Conservation (phyloP, 345 rosid genomes). For the Pugionium cornutum region DNA sequence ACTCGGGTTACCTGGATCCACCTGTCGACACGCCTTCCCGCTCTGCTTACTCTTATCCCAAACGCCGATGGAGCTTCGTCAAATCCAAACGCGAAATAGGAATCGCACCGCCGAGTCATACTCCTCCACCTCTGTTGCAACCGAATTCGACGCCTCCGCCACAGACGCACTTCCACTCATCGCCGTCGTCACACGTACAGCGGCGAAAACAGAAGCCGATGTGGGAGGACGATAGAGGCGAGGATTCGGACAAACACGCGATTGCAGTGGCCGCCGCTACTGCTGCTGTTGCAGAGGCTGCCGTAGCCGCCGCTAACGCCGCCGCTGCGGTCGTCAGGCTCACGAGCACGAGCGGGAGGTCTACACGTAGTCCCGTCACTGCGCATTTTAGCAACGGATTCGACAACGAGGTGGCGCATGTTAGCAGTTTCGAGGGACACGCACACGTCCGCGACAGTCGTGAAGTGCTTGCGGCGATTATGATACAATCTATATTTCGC, state of each 20-base stretch:
- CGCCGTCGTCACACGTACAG: conserved; percentile 23
- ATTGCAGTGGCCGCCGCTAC: conserved; percentile 82
- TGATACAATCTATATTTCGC: conserved; percentile 83
- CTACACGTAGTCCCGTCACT: conserved; percentile 28
- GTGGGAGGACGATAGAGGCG: conserved; percentile 30
- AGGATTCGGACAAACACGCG: conserved; percentile 56
- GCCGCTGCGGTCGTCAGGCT: conserved; percentile 73
- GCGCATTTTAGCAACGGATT: conserved; percentile 24
- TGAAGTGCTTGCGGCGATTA: conserved; percentile 59
- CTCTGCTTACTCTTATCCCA: conserved; percentile 34
- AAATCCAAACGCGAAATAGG: conserved; percentile 59
- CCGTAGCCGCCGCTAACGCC: conserved; percentile 75
- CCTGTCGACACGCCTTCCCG: conserved; percentile 27
- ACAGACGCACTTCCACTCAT: conserved; percentile 8
- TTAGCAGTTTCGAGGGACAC: conserved; percentile 28
- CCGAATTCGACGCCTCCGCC: conserved; percentile 24
- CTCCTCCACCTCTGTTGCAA: background rate
- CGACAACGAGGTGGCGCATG: conserved; percentile 35
- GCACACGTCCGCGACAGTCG: conserved; percentile 26
- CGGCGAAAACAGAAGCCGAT: conserved; percentile 24
- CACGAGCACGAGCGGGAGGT: conserved; percentile 73
- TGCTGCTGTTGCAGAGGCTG: conserved; percentile 78
- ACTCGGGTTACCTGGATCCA: conserved; percentile 34
- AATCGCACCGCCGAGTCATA: conserved; percentile 15
- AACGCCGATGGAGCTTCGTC: conserved; percentile 87